Base-by-base conservation (phyloP, 139 green algal genomes). In the Volvox africanus region DNA sequence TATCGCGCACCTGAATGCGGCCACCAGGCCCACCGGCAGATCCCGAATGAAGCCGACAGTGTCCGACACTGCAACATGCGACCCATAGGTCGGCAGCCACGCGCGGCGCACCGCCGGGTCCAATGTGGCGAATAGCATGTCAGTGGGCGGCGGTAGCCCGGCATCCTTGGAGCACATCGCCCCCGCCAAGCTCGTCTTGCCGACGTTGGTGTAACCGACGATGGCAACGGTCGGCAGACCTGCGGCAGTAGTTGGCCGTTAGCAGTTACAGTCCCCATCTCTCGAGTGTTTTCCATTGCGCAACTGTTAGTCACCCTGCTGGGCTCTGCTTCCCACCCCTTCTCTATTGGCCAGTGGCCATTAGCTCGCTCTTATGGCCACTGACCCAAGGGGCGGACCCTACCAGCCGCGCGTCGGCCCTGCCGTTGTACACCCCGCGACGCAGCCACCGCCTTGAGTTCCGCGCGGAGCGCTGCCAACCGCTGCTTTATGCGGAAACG, bases 41-140 rank as follows among this genome's bases (percentile, higher is more conserved):
- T 97, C 94, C 19, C 89, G 94, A 89, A 98, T 98, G 95, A 98
- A 98, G 82, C 96, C 96, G 26, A 98, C 96, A 9, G 96, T 89
- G 85, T 89, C 85, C 5, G 50, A 76, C 71, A 89, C 50, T 50
- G 85, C 85, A 69, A 89, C 84, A 9, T 44, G 28, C 30, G 50
- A 67, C 50, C 92, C 67, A 24, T 93, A 93, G 26, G 69, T 91
- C 9, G 94, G 94, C 73, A 97, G 94, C 80, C 82, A 69, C 37
- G 93, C 86, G 1, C 91, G 88, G 36, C 93, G 65, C 33, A 93
- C 50, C 1, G 89, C 91, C 5, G 95, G 94, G 88, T 97, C 95
- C 91, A 97, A 90, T 6, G 95, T 97, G 20, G 93, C 94, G 91
- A 97, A 97, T 62, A 96, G 93, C 55, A 89, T 36, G 87, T 96